These are phyloP conservation scores for Obba rivulosa DNA, from an alignment of 768 basidiomycete species.

Conservation along the genomic window DNA sequence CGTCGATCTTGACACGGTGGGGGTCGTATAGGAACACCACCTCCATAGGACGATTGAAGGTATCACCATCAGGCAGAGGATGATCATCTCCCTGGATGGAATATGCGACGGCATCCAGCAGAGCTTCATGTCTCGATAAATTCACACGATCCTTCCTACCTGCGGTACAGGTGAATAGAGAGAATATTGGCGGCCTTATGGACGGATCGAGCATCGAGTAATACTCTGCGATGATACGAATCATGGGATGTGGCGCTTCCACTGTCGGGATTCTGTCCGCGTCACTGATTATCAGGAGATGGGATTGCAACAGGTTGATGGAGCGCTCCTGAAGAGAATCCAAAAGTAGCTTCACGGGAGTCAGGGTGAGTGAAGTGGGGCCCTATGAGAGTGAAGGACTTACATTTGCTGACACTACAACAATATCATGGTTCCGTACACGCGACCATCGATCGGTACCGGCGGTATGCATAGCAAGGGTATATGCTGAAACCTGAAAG, in stretches of 20 bases:
- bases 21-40: conserved; percentile 49
- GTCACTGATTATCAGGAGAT: conserved; percentile 39
- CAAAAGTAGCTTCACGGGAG: conserved; percentile 31
- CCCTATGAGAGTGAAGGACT: conserved; percentile 14
- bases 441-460: conserved; percentile 22
- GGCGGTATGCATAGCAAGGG: conserved; percentile 8
- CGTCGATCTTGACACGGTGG: conserved; percentile 23
- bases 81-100: too few species aligned
- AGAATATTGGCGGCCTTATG: conserved; percentile 1
- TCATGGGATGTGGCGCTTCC: conserved; percentile 30
- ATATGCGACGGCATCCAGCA: conserved; percentile 1
- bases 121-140: conserved; percentile 5
- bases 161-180: conserved; percentile 5
- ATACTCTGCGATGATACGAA: conserved; percentile 41
- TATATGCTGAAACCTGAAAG: conserved; percentile 19
- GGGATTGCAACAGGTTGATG: conserved; percentile 38
- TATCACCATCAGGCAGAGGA: background rate
- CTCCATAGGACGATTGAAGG: conserved; percentile 6
- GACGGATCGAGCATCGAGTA: conserved; percentile 22
- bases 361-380: background rate
- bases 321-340: conserved; percentile 32
- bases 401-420: conserved; percentile 38
- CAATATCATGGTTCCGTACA: conserved; percentile 28
- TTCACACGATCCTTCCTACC: conserved; percentile 9
- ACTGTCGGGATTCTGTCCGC: conserved; percentile 32